Percentiles rank a stretch among this genome's conserved stretches.
Conservation (phyloP, 2,329 filamentous ascomycete genomes). For the Remersonia thermophila region DNA sequence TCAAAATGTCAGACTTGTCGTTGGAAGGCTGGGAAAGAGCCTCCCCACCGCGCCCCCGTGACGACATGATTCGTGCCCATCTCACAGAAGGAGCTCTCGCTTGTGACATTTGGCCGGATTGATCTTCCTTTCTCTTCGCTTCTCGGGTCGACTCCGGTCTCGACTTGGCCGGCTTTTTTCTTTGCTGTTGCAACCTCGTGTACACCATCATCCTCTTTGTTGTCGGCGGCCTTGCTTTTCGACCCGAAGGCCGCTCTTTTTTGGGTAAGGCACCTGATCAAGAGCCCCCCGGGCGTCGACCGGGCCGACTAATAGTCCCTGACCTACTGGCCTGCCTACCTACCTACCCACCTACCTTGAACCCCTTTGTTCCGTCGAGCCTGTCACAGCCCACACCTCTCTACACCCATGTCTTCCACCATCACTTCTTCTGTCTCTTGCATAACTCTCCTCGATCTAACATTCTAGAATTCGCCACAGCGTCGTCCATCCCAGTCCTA, state of each 20-base stretch:
- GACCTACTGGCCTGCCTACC: too few species aligned
- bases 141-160: not conserved
- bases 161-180: not conserved
- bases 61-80: conserved; percentile 15
- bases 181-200: not conserved
- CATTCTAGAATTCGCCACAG: not conserved
- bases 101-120: conserved; percentile 8
- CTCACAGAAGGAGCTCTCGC: not conserved
- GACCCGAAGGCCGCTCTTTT: not conserved
- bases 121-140: conserved; percentile 1
- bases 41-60: conserved; percentile 7
- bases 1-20: conserved; percentile 2
- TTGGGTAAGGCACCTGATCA: not conserved
- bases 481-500: not conserved
- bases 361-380: not conserved
- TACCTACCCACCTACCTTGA: too few species aligned
- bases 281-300: not conserved
- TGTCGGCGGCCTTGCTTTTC: not conserved
- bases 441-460: not conserved
- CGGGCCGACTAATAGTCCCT: not conserved
- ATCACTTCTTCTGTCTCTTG: not conserved
- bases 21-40: too few species aligned
- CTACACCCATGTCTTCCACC: not conserved
- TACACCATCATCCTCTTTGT: not conserved
- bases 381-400: not conserved